phyloP scores from a whole-genome alignment of 2,329 filamentous ascomycete genomes.

The Colletotrichum falcatum region DNA sequence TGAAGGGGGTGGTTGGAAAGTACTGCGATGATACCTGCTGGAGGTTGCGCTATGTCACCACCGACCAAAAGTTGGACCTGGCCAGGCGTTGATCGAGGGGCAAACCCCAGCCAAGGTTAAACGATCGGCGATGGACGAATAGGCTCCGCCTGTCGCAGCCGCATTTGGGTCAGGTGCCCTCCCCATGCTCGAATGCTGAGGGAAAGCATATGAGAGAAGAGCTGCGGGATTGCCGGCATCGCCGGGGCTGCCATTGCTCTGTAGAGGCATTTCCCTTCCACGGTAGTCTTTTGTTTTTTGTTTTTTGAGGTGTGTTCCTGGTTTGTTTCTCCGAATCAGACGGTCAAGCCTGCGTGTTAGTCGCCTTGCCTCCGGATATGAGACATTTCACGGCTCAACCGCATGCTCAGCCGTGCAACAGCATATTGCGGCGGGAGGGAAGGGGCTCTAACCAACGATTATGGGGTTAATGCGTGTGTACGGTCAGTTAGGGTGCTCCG shows the following conservation, averaged over 20 bases:
- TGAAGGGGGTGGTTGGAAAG: slow-evolving; percentile 9
- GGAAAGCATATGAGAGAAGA: slow-evolving; percentile 32
- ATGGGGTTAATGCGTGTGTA: background rate
- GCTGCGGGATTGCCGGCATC: slow-evolving; percentile 27
- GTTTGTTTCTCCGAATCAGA: background rate
- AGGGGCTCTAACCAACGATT: background rate
- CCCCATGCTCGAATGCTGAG: slow-evolving; percentile 30
- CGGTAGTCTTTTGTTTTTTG: too few relatives aligned
- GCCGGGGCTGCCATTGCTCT: slow-evolving; percentile 7
- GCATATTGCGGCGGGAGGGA: background rate
- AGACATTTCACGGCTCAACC: background rate
- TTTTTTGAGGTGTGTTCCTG: background rate
- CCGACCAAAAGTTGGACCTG: slow-evolving; percentile 25
- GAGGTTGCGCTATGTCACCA: slow-evolving; percentile 25
- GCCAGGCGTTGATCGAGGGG: slow-evolving; percentile 28
- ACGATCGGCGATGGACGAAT: slow-evolving; percentile 41
- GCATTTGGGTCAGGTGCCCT: slow-evolving; percentile 37
- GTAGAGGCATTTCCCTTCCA: background rate
- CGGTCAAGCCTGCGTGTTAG: background rate
- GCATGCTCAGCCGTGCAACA: background rate
- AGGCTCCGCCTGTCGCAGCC: slow-evolving; percentile 33
- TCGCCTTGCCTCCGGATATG: background rate
- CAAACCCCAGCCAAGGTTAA: slow-evolving; percentile 32
- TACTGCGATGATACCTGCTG: slow-evolving; percentile 23
- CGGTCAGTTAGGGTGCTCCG: background rate